Base-by-base conservation (phyloP, 345 rosid species). In the Bruguiera gymnorhiza region DNA sequence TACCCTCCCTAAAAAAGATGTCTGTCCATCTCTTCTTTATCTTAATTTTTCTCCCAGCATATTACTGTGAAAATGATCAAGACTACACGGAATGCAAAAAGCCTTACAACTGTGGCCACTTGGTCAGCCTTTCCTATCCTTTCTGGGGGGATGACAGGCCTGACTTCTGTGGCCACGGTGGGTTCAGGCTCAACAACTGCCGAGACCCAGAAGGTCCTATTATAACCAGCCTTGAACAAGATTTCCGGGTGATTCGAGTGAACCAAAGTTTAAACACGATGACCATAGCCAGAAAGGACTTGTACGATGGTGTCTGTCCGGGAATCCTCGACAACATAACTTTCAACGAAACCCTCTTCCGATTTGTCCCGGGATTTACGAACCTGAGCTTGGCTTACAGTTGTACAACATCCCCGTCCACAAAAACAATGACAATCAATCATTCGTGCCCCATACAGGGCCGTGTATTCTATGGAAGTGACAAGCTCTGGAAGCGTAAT, bases 61-160 rank as follows among this genome's bases (percentile, higher is more conserved):
- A 81, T n/a, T 68, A 51, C 53, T 71, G 77, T 11, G 60, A 29
- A 39, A 66, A 52, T 1, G 65, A 80, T 24, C 43, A 27, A 9
- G 0, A 59, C 20, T 81, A 72, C 69, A n/a, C 23, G 6, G 30
- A 50, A 10, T 88, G 94, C 75, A 6, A 5, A 1, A 16, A 3
- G 0, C 52, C 65, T 3, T 81, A 60, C 39, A 6, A 0, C 4
- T 88, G 97, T 37, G 97, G 88, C 3, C 8, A 13, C 20, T 1
- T 73, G 1, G 26, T 13, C 21, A 15, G 62, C 65, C 62, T 50
- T 15, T 18, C 70, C 0, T 88, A 87, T 64, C 97, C 92, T 24
- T 89, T 89, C 51, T 86, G 85, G 89, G 81, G 89, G 0, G 36
- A 32, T 27, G 1, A 6, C 0, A 76, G 84, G 43, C 73, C 76